Evolutionary conservation across 2,329 filamentous ascomycete species (phyloP).

Genomic region (Pestalotiopsis fici): DNA sequence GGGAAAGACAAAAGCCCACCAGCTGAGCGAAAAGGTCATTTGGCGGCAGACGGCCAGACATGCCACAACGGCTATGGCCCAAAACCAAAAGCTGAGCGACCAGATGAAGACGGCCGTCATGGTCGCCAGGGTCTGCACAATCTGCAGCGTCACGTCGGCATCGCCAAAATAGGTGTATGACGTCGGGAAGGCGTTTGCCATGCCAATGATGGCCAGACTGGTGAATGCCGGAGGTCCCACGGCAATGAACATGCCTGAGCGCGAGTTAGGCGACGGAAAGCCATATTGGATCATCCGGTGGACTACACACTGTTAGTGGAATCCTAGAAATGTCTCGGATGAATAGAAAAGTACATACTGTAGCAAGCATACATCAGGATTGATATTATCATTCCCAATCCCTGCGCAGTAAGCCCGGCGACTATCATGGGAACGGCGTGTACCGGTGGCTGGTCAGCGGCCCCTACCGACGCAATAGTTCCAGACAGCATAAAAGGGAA

Average conservation of each 20-base stretch:
- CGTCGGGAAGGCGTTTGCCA: constrained; percentile 35
- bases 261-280: constrained; percentile 38
- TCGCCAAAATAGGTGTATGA: constrained; percentile 25
- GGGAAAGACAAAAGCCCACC: constrained; percentile 69
- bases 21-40: constrained; percentile 43
- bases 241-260: constrained; percentile 48
- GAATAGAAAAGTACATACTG: constrained; percentile 8
- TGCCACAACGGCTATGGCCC: constrained; percentile 34
- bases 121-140: constrained; percentile 40
- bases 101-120: constrained; percentile 45
- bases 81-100: constrained; percentile 52
- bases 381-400: constrained; percentile 44
- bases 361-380: constrained; percentile 45
- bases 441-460: constrained; percentile 26
- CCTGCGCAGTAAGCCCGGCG: constrained; percentile 42
- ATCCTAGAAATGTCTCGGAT: neutral
- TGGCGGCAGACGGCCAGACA: constrained; percentile 27
- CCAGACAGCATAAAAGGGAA: constrained; percentile 37
- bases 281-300: constrained; percentile 38
- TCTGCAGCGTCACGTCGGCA: constrained; percentile 24
- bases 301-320: constrained; percentile 14
- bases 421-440: constrained; percentile 41
- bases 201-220: constrained; percentile 43
- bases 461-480: constrained; percentile 33
- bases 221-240: constrained; percentile 48